Evolutionary conservation across 768 basidiomycete genomes (phyloP).

Genomic region (Leccinum uliginosum): DNA sequence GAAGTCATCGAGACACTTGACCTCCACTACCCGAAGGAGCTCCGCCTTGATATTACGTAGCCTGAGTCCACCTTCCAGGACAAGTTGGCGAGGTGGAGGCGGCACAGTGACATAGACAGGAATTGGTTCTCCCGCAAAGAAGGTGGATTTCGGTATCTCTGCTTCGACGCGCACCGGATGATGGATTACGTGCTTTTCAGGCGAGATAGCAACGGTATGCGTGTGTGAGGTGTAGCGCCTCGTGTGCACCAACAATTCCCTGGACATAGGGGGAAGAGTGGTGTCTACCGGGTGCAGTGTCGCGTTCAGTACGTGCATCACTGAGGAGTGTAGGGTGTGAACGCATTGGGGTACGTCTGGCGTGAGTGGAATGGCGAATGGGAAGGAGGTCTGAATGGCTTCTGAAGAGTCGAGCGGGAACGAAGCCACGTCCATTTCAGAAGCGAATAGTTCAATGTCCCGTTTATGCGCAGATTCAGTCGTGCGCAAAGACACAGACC

Average conservation of each 20-base stretch:
- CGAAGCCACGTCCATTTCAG: slow-evolving; percentile 54
- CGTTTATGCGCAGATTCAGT: slow-evolving; percentile 58
- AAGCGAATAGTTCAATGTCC: slow-evolving; percentile 62
- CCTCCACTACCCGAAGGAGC: slow-evolving; percentile 62
- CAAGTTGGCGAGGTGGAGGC: slow-evolving; percentile 61
- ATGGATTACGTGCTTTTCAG: slow-evolving; percentile 52
- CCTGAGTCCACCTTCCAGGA: slow-evolving; percentile 65
- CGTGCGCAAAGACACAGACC: slow-evolving; percentile 62
- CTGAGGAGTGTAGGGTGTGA: slow-evolving; percentile 67
- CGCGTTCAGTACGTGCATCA: slow-evolving; percentile 68
- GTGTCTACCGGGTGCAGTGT: slow-evolving; percentile 51
- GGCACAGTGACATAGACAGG: slow-evolving; percentile 80
- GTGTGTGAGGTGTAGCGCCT: slow-evolving; percentile 69
- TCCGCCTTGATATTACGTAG: slow-evolving; percentile 80
- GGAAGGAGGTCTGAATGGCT: slow-evolving; percentile 55
- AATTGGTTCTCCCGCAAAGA: slow-evolving; percentile 67
- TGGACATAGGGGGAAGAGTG: slow-evolving; percentile 39
- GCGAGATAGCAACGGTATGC: slow-evolving; percentile 50
- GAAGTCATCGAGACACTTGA: slow-evolving; percentile 41
- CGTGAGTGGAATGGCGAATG: slow-evolving; percentile 79
- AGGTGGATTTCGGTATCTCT: slow-evolving; percentile 68
- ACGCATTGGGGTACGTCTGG: slow-evolving; percentile 82
- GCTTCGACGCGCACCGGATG: slow-evolving; percentile 66
- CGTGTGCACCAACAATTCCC: slow-evolving; percentile 64
- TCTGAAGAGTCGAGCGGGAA: slow-evolving; percentile 33